Conservation (phyloP, 2,329 filamentous ascomycete genomes). For the Penicillium sp. region DNA sequence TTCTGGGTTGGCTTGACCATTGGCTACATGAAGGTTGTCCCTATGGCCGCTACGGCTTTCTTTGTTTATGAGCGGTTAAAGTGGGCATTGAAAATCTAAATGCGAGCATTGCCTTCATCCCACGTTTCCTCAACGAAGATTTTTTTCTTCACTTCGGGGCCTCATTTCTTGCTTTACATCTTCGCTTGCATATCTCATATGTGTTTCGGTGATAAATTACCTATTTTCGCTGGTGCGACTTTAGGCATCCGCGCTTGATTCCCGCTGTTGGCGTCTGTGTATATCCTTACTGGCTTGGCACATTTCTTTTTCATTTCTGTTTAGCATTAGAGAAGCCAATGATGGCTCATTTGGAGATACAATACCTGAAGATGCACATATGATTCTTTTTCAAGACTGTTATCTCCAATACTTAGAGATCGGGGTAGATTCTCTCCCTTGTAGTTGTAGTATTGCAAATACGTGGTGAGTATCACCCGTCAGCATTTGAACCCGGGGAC, state of each 20-base stretch:
- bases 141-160: background rate
- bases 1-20: conserved; percentile 94
- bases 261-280: conserved; percentile 21
- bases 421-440: background rate
- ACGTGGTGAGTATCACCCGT: no score
- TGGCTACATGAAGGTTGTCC: conserved; percentile 91
- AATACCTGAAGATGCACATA: conserved; percentile 5
- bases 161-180: background rate
- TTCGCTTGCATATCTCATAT: background rate
- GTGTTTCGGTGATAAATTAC: conserved; percentile 11
- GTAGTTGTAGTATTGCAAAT: no score
- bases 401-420: background rate
- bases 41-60: conserved; percentile 76
- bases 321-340: conserved; percentile 15
- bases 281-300: conserved; percentile 5
- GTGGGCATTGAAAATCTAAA: conserved; percentile 64
- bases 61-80: conserved; percentile 67
- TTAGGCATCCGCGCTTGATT: conserved; percentile 14
- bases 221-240: conserved; percentile 4
- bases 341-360: conserved; percentile 14
- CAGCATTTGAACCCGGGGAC: no score
- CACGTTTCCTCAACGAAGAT: background rate
- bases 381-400: background rate
- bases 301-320: background rate
- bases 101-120: background rate